Conservation (phyloP, 139 green algal genomes). For the Chlamydomonas schloesseri region DNA sequence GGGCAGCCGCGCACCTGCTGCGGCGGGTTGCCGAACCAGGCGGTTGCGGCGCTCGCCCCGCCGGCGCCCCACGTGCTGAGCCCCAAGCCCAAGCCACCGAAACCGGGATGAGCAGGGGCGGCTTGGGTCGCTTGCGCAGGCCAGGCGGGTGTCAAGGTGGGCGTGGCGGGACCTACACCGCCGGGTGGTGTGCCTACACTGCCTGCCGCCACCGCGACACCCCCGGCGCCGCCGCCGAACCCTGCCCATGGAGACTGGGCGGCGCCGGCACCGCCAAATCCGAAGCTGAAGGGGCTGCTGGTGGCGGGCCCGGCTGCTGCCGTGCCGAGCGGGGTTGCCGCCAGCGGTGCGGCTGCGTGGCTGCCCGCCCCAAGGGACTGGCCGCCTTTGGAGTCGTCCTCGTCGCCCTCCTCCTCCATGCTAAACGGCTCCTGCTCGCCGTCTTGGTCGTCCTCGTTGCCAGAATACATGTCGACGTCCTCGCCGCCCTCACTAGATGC, state of each 20-base stretch:
- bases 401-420: neutral
- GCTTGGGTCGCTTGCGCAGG: no score
- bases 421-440: neutral
- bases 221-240: no score
- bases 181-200: no score
- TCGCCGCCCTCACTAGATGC: neutral
- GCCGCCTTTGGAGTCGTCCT: no score
- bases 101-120: neutral
- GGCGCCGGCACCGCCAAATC: neutral
- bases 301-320: neutral
- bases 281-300: constrained; percentile 2
- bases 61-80: neutral
- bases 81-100: neutral
- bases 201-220: no score
- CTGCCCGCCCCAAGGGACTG: neutral
- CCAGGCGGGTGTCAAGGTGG: no score
- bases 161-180: no score
- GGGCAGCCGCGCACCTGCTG: no score
- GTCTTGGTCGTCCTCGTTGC: neutral
- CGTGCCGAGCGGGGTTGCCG: neutral
- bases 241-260: no score
- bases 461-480: neutral
- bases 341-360: no score
- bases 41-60: no score
- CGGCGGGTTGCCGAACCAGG: no score